These are phyloP conservation scores for Fusarium duplospermum DNA, from an alignment of 2,329 filamentous ascomycete genomes.

Conservation along the genomic window DNA sequence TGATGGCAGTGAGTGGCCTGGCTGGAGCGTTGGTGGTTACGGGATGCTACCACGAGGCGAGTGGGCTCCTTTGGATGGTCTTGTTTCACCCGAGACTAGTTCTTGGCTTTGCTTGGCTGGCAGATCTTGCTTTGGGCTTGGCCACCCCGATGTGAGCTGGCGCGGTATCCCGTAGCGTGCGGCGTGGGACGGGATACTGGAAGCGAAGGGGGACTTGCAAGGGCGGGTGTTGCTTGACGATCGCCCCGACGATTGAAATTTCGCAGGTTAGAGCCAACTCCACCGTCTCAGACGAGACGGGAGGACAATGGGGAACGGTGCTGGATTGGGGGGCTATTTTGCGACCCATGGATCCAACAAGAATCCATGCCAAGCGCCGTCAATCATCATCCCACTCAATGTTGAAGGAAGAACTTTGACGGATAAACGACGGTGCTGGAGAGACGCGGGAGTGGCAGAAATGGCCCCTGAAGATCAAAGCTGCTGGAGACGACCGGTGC, in stretches of 20 bases:
- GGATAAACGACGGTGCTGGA: not conserved
- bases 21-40: not conserved
- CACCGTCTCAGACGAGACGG: constrained; percentile 15
- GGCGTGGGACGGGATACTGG: not conserved
- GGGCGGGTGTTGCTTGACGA: constrained; percentile 23
- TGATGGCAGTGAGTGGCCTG: not conserved
- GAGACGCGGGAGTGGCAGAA: constrained; percentile 32
- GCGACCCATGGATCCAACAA: constrained; percentile 3
- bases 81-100: constrained; percentile 31
- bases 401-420: not conserved
- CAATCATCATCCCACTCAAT: constrained; percentile 19
- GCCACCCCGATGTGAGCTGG: not conserved
- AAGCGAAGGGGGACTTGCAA: not conserved
- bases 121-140: constrained; percentile 22
- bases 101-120: constrained; percentile 28
- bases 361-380: constrained; percentile 21
- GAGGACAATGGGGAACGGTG: not conserved
- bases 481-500: not conserved
- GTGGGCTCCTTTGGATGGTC: not conserved
- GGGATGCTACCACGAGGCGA: not conserved
- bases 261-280: constrained; percentile 17
- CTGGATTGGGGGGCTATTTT: not conserved
- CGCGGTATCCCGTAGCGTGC: not conserved
- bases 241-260: constrained; percentile 47
- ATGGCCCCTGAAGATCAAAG: constrained; percentile 31